phyloP scores from a whole-genome alignment of 805 yeast genomes.

The Saccharomycopsis amapae region DNA sequence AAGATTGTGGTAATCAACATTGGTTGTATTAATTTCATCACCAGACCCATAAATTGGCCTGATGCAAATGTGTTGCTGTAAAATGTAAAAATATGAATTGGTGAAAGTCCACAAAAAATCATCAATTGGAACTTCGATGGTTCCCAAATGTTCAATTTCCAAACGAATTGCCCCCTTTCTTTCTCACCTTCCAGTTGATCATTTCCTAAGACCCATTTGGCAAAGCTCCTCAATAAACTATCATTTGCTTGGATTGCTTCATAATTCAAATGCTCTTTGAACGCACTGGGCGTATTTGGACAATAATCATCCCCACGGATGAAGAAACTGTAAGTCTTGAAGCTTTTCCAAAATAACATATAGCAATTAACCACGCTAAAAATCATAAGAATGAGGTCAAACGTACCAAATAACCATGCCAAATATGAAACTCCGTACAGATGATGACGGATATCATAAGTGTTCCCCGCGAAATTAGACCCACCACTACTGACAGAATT shows the following conservation, averaged over 20 bases:
- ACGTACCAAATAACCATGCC: not conserved
- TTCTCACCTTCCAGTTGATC: not conserved
- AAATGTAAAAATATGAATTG: conserved; percentile 36
- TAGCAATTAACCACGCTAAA: conserved; percentile 4
- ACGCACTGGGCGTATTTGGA: conserved; percentile 13
- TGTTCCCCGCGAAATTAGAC: not conserved
- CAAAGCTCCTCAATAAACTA: not conserved
- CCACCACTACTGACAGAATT: not conserved
- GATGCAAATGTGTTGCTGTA: not conserved
- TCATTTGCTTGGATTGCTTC: not conserved
- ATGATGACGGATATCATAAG: not conserved
- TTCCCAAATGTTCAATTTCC: conserved; percentile 48
- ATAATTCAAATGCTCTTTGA: conserved; percentile 6
- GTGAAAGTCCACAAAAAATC: conserved; percentile 51
- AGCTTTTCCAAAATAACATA: not conserved
- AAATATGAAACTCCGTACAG: not conserved
- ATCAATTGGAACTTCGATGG: conserved; percentile 53
- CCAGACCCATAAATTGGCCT: conserved; percentile 26
- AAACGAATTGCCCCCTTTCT: not conserved
- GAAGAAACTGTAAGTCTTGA: conserved; percentile 7
- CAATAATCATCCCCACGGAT: conserved; percentile 1
- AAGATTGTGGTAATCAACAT: conserved; percentile 28
- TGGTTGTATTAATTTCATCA: conserved; percentile 29
- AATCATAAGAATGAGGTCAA: not conserved
- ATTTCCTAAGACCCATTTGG: not conserved